Evolutionary conservation across 2,329 filamentous ascomycete genomes (phyloP).

Genomic region (Talaromyces islandicus): DNA sequence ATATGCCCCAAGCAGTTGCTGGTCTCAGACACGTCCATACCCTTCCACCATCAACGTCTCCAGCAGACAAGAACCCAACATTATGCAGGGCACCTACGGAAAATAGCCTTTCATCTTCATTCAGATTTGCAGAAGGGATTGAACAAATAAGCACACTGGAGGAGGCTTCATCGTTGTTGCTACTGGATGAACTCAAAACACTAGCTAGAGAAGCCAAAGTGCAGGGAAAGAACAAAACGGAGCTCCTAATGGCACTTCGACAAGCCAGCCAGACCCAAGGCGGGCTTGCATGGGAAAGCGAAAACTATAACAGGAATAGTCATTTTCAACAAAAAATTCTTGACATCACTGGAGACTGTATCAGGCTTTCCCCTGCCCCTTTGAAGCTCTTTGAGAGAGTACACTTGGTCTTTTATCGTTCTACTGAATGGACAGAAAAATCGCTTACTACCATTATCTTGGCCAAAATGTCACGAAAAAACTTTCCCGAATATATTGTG

Average conservation of each 20-base stretch:
- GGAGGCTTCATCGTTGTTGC: slow-evolving; percentile 73
- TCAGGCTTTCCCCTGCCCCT: slow-evolving; percentile 66
- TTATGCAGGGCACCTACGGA: slow-evolving; percentile 45
- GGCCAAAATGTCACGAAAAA: slow-evolving; percentile 77
- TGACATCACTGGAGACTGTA: slow-evolving; percentile 71
- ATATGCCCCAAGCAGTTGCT: slow-evolving; percentile 61
- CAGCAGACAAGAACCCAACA: slow-evolving; percentile 34
- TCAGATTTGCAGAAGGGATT: slow-evolving; percentile 76
- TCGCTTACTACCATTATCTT: slow-evolving; percentile 92
- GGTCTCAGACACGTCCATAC: slow-evolving; percentile 54
- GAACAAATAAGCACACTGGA: slow-evolving; percentile 71
- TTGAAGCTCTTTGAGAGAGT: slow-evolving; percentile 87
- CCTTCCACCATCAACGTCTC: slow-evolving; percentile 46
- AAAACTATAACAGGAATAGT: slow-evolving; percentile 57
- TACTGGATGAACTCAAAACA: slow-evolving; percentile 79
- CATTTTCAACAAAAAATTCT: slow-evolving; percentile 76
- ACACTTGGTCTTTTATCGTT: slow-evolving; percentile 92
- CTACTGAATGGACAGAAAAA: slow-evolving; percentile 95
- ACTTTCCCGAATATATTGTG: slow-evolving; percentile 86
- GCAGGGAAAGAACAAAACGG: slow-evolving; percentile 80
- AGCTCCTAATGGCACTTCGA: slow-evolving; percentile 69
- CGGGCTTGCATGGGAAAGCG: slow-evolving; percentile 59
- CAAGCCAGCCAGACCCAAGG: slow-evolving; percentile 67
- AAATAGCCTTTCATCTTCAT: slow-evolving; percentile 49
- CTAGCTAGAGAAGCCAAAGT: slow-evolving; percentile 83